A percentile compares a stretch with the other conserved stretches of the same genome.
These are phyloP conservation scores for Nitzschia sp. DNA, from an alignment of 108 stramenopile genomes.

Conservation along the genomic window DNA sequence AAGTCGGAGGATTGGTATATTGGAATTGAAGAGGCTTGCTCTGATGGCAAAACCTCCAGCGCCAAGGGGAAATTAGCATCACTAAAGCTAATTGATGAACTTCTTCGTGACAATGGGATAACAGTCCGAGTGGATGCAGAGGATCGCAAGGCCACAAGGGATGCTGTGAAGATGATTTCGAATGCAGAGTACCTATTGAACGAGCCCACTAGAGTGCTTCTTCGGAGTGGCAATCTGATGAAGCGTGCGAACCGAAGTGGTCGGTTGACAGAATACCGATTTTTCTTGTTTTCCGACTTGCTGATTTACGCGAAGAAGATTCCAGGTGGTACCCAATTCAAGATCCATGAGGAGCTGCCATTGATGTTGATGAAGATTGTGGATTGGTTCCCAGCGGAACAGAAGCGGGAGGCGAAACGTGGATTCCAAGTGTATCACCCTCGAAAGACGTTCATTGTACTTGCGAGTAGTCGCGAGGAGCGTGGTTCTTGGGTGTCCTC, in stretches of 20 bases:
- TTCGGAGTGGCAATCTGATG: slow-evolving; percentile 82
- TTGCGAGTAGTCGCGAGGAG: slow-evolving; percentile 37
- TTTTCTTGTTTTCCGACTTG: slow-evolving; percentile 93
- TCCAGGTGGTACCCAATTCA: slow-evolving; percentile 15
- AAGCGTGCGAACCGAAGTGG: slow-evolving; percentile 81
- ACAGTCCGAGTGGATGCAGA: slow-evolving; percentile 47
- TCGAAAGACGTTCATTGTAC: slow-evolving; percentile 84
- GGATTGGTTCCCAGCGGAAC: slow-evolving; percentile 59
- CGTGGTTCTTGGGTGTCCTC: slow-evolving; percentile 37
- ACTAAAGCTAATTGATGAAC: slow-evolving; percentile 57
- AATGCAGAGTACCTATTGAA: slow-evolving; percentile 77
- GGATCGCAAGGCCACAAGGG: slow-evolving; percentile 54
- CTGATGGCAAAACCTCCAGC: background rate
- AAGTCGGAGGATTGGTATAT: slow-evolving; percentile 33
- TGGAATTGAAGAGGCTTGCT: slow-evolving; percentile 23
- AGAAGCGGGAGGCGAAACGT: slow-evolving; percentile 47
- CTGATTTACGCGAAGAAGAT: slow-evolving; percentile 64
- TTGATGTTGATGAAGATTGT: slow-evolving; percentile 83
- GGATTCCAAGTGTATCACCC: slow-evolving; percentile 90
- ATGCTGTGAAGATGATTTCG: slow-evolving; percentile 62
- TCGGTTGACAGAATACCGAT: slow-evolving; percentile 68
- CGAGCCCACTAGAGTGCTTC: slow-evolving; percentile 75
- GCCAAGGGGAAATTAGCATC: slow-evolving; percentile 32
- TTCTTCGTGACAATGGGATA: slow-evolving; percentile 59
- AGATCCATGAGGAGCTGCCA: slow-evolving; percentile 85